Evolutionary conservation across 1,139 yeast genomes (phyloP).

Genomic region (Arxiozyma heterogenica): DNA sequence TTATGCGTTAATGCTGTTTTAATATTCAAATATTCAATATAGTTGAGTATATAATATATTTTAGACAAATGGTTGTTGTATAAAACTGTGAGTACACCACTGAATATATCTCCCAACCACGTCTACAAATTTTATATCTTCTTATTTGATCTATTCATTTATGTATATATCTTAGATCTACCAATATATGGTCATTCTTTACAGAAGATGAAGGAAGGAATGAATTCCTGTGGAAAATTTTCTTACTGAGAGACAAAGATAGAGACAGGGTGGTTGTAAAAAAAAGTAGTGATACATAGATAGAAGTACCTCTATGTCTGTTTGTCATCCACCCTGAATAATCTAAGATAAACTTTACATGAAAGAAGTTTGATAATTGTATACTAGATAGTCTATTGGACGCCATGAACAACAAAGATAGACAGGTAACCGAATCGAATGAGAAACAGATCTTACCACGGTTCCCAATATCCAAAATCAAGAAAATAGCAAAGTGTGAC

Average conservation of each 20-base stretch:
- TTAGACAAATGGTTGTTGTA: neutral
- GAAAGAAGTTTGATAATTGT: neutral
- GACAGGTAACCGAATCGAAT: neutral
- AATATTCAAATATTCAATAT: neutral
- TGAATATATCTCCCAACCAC: no score
- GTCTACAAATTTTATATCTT: no score
- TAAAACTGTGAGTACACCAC: neutral
- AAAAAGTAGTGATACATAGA: no score
- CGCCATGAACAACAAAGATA: neutral
- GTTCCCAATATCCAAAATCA: conserved; percentile 74
- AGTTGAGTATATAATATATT: neutral
- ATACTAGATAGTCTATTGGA: no score
- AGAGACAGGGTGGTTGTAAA: no score
- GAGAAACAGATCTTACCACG: conserved; percentile 8
- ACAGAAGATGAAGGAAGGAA: no score
- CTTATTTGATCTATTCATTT: no score
- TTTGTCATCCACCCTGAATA: no score
- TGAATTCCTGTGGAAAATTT: no score
- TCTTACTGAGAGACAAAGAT: no score
- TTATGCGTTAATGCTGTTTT: neutral
- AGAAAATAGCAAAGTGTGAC: conserved; percentile 75
- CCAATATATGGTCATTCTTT: no score
- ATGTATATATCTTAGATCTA: no score
- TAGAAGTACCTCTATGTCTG: neutral
- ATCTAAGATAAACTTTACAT: neutral